These are phyloP conservation scores for Elaeis guineensis DNA, from an alignment of 176 grass and related monocot genomes.

Conservation along the genomic window DNA sequence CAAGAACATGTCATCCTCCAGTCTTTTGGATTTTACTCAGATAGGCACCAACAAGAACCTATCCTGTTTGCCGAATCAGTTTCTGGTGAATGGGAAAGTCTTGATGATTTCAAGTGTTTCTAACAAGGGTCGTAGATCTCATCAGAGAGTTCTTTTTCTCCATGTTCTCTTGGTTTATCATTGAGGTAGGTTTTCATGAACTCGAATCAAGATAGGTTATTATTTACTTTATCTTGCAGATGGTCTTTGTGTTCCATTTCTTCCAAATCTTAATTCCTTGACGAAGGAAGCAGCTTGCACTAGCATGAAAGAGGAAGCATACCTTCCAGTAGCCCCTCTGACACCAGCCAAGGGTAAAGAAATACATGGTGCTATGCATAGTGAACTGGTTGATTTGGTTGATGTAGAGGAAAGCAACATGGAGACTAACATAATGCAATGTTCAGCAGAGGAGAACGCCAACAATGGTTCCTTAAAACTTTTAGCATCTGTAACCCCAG, in stretches of 20 bases:
- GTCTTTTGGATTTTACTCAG: too few species aligned
- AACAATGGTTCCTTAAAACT: neutral
- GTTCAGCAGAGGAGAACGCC: neutral
- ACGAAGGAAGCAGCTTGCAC: conserved; percentile 21
- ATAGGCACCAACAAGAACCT: too few species aligned
- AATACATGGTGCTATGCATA: conserved; percentile 6
- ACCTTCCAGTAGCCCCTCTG: too few species aligned
- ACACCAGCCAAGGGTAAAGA: conserved; percentile 18
- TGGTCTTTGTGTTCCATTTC: conserved; percentile 13
- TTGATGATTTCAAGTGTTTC: too few species aligned
- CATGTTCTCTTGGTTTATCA: too few species aligned
- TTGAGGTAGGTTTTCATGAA: too few species aligned
- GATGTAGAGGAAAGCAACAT: conserved; percentile 1
- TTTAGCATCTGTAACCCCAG: conserved; percentile 6
- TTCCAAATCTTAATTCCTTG: conserved; percentile 23
- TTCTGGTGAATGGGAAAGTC: too few species aligned
- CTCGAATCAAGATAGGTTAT: too few species aligned
- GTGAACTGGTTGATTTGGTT: conserved; percentile 5
- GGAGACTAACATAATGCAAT: conserved; percentile 9
- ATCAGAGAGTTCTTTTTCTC: too few species aligned
- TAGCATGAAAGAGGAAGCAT: neutral
- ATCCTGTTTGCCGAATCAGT: too few species aligned
- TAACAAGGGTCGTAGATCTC: too few species aligned
- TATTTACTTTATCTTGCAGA: neutral
- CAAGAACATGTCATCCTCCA: too few species aligned